Base-by-base conservation (phyloP, 2,329 filamentous ascomycete genomes). In the Fusarium domesticum region DNA sequence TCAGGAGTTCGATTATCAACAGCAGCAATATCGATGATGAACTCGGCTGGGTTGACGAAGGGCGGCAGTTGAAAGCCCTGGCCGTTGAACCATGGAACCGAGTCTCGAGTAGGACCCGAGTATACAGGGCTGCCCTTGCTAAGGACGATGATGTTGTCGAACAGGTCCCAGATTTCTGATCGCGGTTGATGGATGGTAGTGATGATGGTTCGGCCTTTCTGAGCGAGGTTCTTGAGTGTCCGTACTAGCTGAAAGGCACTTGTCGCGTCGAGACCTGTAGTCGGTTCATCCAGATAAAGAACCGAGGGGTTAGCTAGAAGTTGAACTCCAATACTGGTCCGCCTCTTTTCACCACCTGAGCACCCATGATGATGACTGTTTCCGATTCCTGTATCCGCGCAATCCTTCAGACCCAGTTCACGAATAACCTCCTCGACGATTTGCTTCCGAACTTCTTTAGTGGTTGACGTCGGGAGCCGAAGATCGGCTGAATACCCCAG, bases 11-110 rank as follows among this genome's bases (percentile, higher is more conserved):
- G 77, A 56, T 83, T 88, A 58, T 91, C 87, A 10, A 89, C 72
- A 6, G 87, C 86, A 2, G 86, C 83, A 23, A 87, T 72, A 53
- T 91, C 87, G 43, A 91, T 84, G 38, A 89, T 64, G 58, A 84
- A 85, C 53, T 91, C 87, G 2, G 87, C 87, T 0, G 87, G 87
- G 54, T 91, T 91, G 35, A 88, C 84, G 55, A 89, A 89, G 0
- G 80, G 70, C 1, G 85, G 86, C 35, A 89, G 67, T 11, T 76
- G 68, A 51, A 84, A 77, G 0, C 83, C 85, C 10, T 77, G 67
- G 3, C 63, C 57, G 8, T 76, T 73, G 52, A 91, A 89, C 72
- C 87, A 85, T 0, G 76, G 66, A 4, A 87, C 62, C 37, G 81
- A 85, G 3, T 76, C 73, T 4, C 70, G 64, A 18, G 76, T 73